Conservation (phyloP, 2,329 filamentous ascomycete genomes). For the Fusarium sp. region DNA sequence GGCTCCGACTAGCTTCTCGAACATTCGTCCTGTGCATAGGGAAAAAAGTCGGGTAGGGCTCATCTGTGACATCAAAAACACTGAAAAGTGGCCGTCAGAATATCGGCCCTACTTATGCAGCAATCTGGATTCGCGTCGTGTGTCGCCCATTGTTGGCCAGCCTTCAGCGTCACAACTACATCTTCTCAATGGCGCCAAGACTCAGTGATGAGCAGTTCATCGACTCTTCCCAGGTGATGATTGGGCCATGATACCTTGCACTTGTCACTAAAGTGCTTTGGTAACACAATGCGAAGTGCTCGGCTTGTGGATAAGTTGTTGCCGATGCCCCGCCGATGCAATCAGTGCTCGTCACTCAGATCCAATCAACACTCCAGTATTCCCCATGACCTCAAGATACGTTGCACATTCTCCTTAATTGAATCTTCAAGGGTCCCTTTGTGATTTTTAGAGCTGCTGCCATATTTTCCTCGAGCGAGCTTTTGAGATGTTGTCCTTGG, state of each 20-base stretch:
- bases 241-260: neutral
- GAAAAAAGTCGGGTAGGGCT: neutral
- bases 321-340: neutral
- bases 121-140: neutral
- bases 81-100: too few species aligned
- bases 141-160: neutral
- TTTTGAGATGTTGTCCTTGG: neutral
- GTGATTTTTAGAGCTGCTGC: neutral
- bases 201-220: neutral
- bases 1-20: neutral
- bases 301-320: neutral
- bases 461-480: neutral
- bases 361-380: neutral
- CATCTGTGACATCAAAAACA: neutral
- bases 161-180: neutral
- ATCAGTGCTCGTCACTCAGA: neutral
- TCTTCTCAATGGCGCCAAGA: neutral
- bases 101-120: neutral
- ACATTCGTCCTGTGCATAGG: neutral
- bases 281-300: neutral
- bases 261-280: neutral
- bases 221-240: neutral
- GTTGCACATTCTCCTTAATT: neutral
- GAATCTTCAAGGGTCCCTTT: neutral
- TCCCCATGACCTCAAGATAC: neutral